Percentiles rank a stretch among this genome's conserved stretches.
Evolutionary conservation across 2,329 filamentous ascomycete species (phyloP).

Genomic region (Sporothrix globosa): DNA sequence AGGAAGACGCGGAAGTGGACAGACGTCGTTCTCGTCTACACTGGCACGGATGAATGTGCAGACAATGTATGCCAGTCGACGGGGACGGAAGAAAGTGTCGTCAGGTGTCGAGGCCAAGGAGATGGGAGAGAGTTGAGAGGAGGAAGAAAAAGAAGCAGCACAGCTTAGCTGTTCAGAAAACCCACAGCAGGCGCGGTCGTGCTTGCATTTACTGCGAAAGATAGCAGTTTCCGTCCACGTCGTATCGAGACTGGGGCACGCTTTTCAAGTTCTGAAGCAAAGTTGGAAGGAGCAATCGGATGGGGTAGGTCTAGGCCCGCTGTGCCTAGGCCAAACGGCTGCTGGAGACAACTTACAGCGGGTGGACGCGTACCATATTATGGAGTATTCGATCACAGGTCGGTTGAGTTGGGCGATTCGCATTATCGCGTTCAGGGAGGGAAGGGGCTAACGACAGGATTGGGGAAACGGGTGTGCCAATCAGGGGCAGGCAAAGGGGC

Average conservation of each 20-base stretch:
- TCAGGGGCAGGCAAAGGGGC: conserved; percentile 25
- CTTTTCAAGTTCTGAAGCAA: background rate
- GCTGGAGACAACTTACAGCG: background rate
- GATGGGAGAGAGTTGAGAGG: conserved; percentile 3
- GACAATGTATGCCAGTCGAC: conserved; percentile 19
- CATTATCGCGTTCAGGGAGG: background rate
- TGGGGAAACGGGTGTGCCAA: conserved; percentile 26
- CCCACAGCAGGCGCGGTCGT: conserved; percentile 8
- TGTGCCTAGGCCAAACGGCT: background rate
- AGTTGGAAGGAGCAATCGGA: conserved; percentile 7
- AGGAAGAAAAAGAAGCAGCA: conserved; percentile 22
- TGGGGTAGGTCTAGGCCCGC: conserved; percentile 6
- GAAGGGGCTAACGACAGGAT: conserved; percentile 23
- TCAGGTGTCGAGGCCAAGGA: background rate
- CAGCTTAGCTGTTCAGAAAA: conserved; percentile 25
- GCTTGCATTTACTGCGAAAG: conserved; percentile 12
- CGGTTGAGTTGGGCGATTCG: background rate
- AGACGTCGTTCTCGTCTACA: background rate
- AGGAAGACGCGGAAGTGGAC: background rate
- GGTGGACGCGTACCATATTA: background rate
- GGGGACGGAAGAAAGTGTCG: conserved; percentile 1
- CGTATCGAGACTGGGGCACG: conserved; percentile 13
- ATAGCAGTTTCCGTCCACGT: conserved; percentile 19
- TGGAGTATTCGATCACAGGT: background rate
- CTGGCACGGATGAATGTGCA: background rate